Evolutionary conservation across 2,329 filamentous ascomycete genomes (phyloP).

Genomic region (Mycogone perniciosa): DNA sequence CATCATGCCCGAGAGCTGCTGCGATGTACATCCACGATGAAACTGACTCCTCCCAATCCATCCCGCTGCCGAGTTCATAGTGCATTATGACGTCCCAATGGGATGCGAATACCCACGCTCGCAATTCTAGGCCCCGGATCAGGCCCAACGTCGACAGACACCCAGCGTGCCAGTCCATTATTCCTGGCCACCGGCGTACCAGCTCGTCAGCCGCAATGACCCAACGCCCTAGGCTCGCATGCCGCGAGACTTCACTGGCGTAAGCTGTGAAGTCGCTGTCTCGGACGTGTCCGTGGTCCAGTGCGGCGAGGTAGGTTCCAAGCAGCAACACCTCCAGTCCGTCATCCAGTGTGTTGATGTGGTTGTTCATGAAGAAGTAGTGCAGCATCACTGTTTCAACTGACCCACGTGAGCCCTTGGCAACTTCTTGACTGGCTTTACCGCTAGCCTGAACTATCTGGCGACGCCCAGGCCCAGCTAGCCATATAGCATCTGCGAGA

Average conservation of each 20-base stretch:
- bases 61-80: constrained; percentile 2
- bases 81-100: constrained; percentile 8
- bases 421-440: background rate
- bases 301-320: background rate
- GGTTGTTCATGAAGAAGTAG: constrained; percentile 10
- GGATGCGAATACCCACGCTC: background rate
- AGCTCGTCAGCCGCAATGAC: background rate
- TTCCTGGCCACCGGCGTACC: background rate
- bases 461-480: constrained; percentile 1
- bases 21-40: constrained; percentile 4
- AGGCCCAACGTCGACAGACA: constrained; percentile 4
- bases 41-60: constrained; percentile 1
- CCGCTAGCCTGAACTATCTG: constrained; percentile 6
- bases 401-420: constrained; percentile 2
- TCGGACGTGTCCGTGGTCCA: constrained; percentile 6
- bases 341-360: constrained; percentile 2
- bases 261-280: constrained; percentile 4
- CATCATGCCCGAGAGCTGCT: constrained; percentile 4
- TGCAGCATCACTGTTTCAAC: constrained; percentile 6
- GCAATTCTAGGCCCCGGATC: constrained; percentile 3
- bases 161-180: constrained; percentile 6
- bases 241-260: background rate
- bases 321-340: constrained; percentile 1
- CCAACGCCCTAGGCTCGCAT: background rate
- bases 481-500: constrained; percentile 5